phyloP scores from a whole-genome alignment of 2,329 filamentous ascomycete species.

The Claviceps purpurea region DNA sequence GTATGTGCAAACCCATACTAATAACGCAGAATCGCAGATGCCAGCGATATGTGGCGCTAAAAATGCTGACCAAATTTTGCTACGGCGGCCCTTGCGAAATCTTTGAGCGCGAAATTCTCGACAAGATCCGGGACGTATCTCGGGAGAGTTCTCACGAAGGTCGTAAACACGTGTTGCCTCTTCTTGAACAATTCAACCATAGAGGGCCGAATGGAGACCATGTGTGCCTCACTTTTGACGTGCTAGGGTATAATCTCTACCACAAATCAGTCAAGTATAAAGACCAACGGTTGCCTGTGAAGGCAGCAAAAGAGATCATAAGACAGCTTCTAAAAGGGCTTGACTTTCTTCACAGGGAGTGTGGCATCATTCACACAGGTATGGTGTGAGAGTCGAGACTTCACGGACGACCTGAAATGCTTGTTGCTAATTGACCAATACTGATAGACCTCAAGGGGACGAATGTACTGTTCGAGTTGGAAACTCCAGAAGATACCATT shows the following conservation, averaged over 20 bases:
- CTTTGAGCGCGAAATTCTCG: not conserved
- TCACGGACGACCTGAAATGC: too few relatives aligned
- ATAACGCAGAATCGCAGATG: not conserved
- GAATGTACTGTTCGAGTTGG: conserved; percentile 1
- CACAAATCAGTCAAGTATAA: not conserved
- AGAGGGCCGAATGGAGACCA: conserved; percentile 17
- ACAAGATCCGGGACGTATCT: not conserved
- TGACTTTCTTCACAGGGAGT: not conserved
- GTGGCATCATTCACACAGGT: too few relatives aligned
- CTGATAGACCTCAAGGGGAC: not conserved
- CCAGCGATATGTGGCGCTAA: conserved; percentile 15
- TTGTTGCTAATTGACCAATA: not conserved
- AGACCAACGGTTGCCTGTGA: not conserved
- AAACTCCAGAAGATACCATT: not conserved
- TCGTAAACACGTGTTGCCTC: conserved; percentile 7
- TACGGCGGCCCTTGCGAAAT: not conserved
- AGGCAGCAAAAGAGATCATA: not conserved
- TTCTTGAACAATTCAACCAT: conserved; percentile 16
- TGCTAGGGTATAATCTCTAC: conserved; percentile 12
- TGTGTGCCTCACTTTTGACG: conserved; percentile 17
- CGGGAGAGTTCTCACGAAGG: too few relatives aligned
- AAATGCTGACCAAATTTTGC: conserved; percentile 13
- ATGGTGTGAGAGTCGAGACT: too few relatives aligned
- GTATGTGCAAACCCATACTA: not conserved
- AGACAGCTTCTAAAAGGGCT: too few relatives aligned